phyloP scores from a whole-genome alignment of 2,329 filamentous ascomycete genomes.

The Fusarium graminum region DNA sequence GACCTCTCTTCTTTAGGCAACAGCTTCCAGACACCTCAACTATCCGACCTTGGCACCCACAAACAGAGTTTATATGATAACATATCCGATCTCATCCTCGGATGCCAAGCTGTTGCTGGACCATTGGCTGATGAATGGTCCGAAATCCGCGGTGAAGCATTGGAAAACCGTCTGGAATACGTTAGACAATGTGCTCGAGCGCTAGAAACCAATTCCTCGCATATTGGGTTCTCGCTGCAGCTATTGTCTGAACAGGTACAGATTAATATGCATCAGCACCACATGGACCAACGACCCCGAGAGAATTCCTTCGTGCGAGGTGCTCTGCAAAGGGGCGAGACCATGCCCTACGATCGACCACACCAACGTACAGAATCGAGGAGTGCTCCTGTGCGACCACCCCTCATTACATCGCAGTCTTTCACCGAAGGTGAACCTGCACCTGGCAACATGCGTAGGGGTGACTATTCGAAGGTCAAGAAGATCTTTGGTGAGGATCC shows the following conservation, averaged over 20 bases:
- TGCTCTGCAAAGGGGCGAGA: conserved; percentile 68
- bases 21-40: conserved; percentile 83
- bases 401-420: conserved; percentile 69
- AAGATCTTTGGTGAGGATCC: conserved; percentile 76
- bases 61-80: conserved; percentile 96
- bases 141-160: conserved; percentile 87
- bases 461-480: conserved; percentile 73
- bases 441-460: conserved; percentile 67
- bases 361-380: conserved; percentile 71
- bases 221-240: conserved; percentile 89
- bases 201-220: conserved; percentile 86
- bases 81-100: conserved; percentile 87
- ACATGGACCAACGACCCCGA: conserved; percentile 57
- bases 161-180: conserved; percentile 87
- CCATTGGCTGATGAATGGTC: conserved; percentile 96
- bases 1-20: conserved; percentile 84
- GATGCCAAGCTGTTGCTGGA: conserved; percentile 91
- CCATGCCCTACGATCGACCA: conserved; percentile 66
- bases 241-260: conserved; percentile 86
- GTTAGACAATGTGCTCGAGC: conserved; percentile 83
- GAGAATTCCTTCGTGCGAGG: conserved; percentile 64
- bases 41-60: conserved; percentile 87
- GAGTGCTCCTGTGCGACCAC: conserved; percentile 59
- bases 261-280: conserved; percentile 63
- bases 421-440: conserved; percentile 72